Percentiles rank a stretch among this genome's conserved stretches.
Conservation (phyloP, 2,329 filamentous ascomycete species). For the Diplodia seriata region DNA sequence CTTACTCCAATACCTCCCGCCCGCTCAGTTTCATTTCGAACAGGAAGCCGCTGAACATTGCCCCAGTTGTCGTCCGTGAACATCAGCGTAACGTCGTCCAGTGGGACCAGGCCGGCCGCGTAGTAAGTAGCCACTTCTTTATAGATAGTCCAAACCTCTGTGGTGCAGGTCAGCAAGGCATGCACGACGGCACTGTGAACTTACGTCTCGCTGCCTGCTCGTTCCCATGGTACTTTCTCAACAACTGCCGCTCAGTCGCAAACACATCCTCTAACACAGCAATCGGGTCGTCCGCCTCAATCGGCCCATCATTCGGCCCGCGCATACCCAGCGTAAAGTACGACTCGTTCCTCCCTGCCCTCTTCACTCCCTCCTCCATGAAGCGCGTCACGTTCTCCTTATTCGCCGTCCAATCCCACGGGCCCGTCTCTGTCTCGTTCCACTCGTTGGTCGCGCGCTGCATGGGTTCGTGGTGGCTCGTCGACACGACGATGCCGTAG, state of each 20-base stretch:
- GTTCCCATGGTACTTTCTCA: constrained; percentile 24
- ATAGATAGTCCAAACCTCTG: constrained; percentile 37
- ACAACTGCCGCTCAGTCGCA: constrained; percentile 29
- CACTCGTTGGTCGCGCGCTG: constrained; percentile 37
- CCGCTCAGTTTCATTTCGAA: constrained; percentile 34
- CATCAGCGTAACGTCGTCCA: constrained; percentile 37
- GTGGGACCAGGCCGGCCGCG: constrained; percentile 34
- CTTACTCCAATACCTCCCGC: constrained; percentile 34
- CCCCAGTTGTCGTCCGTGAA: constrained; percentile 38
- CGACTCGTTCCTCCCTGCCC: constrained; percentile 32
- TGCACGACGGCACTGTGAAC: too few relatives aligned
- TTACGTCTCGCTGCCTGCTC: neutral
- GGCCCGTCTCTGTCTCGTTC: constrained; percentile 25
- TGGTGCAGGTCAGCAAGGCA: neutral
- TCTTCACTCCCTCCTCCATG: constrained; percentile 34
- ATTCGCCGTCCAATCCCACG: constrained; percentile 36
- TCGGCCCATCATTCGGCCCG: constrained; percentile 33
- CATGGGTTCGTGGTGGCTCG: constrained; percentile 38
- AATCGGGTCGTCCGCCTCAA: constrained; percentile 32
- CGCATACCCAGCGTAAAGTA: constrained; percentile 37
- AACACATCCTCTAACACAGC: constrained; percentile 31
- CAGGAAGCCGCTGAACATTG: constrained; percentile 36
- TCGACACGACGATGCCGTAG: constrained; percentile 37
- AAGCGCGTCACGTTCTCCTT: constrained; percentile 36
- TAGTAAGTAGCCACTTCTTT: constrained; percentile 38